These are phyloP conservation scores for Cadophora gregata DNA, from an alignment of 2,329 filamentous ascomycete species.

Conservation along the genomic window DNA sequence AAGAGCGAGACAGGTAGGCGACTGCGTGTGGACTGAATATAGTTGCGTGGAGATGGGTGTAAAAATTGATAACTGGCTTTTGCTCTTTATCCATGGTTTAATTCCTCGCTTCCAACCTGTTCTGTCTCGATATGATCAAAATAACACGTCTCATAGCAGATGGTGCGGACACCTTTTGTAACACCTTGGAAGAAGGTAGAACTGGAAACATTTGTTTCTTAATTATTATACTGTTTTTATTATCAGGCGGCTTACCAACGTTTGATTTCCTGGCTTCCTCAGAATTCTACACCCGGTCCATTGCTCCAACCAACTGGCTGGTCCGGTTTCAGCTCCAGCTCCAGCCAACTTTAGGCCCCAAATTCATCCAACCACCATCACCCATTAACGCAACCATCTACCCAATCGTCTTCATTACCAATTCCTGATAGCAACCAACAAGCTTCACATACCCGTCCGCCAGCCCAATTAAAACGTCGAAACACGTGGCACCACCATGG, in stretches of 20 bases:
- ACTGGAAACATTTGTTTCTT: not conserved
- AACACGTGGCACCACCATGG: slow-evolving; percentile 4
- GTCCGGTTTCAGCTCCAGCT: no score
- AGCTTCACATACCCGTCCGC: not conserved
- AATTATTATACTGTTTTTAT: no score
- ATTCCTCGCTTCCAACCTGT: not conserved
- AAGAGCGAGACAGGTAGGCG: not conserved
- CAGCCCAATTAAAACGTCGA: not conserved
- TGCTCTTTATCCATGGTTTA: not conserved
- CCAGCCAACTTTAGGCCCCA: not conserved
- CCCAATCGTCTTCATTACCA: not conserved
- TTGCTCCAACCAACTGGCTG: no score
- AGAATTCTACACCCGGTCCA: no score
- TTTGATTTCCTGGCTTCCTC: no score
- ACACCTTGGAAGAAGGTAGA: not conserved
- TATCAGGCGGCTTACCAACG: no score
- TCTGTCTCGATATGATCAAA: not conserved
- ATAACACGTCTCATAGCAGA: no score
- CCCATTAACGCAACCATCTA: not conserved
- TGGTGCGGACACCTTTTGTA: not conserved
- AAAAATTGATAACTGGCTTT: slow-evolving; percentile 6
- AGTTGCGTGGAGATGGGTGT: not conserved
- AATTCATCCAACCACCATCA: not conserved
- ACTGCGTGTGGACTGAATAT: slow-evolving; percentile 5
- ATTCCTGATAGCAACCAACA: not conserved